Percentiles rank a stretch among this genome's conserved stretches.
Conservation (phyloP, 2,329 filamentous ascomycete species). For the Cordyceps fumosorosea region DNA sequence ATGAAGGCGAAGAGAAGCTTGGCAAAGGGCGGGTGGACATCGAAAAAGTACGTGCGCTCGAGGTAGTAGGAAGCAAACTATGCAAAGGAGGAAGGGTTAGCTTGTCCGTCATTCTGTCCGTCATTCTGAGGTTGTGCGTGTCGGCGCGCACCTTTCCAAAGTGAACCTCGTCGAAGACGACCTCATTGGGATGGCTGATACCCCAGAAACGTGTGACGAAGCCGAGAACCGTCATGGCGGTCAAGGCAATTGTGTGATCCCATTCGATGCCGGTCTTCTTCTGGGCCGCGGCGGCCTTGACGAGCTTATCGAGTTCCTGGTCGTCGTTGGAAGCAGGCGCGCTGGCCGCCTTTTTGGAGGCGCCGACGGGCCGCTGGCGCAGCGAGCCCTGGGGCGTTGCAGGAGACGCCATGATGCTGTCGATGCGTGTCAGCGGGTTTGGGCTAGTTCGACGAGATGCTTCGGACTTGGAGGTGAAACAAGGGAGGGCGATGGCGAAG, state of each 20-base stretch:
- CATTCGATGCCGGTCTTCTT: conserved; percentile 52
- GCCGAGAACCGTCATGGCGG: conserved; percentile 71
- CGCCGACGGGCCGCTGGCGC: conserved; percentile 51
- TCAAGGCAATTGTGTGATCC: conserved; percentile 76
- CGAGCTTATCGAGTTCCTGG: conserved; percentile 44
- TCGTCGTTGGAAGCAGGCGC: conserved; percentile 29
- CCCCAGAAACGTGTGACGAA: conserved; percentile 94
- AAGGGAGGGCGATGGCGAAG: neutral
- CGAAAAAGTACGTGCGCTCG: conserved; percentile 98
- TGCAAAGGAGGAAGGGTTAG: neutral
- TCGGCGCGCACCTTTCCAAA: conserved; percentile 79
- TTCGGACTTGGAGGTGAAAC: neutral
- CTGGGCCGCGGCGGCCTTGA: conserved; percentile 30
- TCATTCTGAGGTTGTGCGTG: neutral
- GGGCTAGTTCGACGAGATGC: neutral
- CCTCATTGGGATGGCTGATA: conserved; percentile 90
- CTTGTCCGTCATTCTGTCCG: neutral
- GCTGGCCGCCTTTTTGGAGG: conserved; percentile 39
- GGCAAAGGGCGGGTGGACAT: conserved; percentile 95
- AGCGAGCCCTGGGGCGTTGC: conserved; percentile 50
- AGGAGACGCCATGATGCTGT: conserved; percentile 39
- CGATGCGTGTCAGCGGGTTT: neutral
- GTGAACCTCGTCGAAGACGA: conserved; percentile 98
- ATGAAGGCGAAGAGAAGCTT: conserved; percentile 97
- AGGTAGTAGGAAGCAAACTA: conserved; percentile 78